Percentiles rank a stretch among this genome's conserved stretches.
Conservation (phyloP, 768 basidiomycete species). For the Ramaria rubella region DNA sequence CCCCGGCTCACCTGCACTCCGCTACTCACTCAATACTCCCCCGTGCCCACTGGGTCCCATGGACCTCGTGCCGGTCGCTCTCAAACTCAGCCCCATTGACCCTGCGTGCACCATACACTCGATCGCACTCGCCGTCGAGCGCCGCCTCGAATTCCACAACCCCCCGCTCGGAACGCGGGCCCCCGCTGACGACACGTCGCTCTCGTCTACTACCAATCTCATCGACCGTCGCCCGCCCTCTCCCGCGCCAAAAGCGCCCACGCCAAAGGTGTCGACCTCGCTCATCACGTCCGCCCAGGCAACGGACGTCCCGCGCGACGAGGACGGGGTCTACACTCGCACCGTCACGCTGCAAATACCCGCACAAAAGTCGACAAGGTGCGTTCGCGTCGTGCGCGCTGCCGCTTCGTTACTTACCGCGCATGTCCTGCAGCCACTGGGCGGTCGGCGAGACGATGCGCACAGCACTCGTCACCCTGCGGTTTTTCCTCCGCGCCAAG, state of each 20-base stretch:
- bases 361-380: constrained; percentile 43
- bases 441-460: constrained; percentile 72
- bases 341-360: constrained; percentile 71
- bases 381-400: background rate
- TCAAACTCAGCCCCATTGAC: constrained; percentile 57
- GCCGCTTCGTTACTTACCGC: background rate
- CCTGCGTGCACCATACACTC: constrained; percentile 51
- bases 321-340: constrained; percentile 50
- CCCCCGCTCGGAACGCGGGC: background rate
- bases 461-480: constrained; percentile 55
- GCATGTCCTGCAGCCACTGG: constrained; percentile 46
- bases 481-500: constrained; percentile 67
- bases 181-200: background rate
- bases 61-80: constrained; percentile 61
- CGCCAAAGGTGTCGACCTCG: constrained; percentile 10
- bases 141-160: constrained; percentile 59
- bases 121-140: constrained; percentile 60
- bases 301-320: constrained; percentile 52
- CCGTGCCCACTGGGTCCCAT: constrained; percentile 59
- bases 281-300: constrained; percentile 35
- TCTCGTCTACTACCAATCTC: constrained; percentile 7
- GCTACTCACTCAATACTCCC: constrained; percentile 53
- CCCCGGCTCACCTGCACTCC: constrained; percentile 32
- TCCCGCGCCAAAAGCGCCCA: constrained; percentile 2
- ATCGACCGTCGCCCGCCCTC: constrained; percentile 16